Evolutionary conservation across 1,284 basidiomycete species (phyloP), one percentile per base, ranked within the genome.

Genomic region (Heterobasidion annosum): DNA sequence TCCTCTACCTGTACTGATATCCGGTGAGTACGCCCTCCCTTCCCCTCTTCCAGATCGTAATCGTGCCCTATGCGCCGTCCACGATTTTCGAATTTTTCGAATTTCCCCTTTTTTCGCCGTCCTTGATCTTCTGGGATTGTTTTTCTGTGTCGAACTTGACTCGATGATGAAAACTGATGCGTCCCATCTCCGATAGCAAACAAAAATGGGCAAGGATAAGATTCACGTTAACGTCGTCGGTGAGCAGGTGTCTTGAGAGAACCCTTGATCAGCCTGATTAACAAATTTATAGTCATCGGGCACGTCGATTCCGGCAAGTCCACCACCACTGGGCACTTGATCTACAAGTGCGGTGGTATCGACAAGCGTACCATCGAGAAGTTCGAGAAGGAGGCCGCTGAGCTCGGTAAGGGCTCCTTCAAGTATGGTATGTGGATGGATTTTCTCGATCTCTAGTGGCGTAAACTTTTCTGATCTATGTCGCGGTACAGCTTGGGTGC

Each of bases 261-360:
- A 33, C n/a, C 46, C 44, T 15, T 35, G 42, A 19, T 34, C 44
- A 19, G 18, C 56, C 50, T 51, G 54, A 48, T 58, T 54, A 45
- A 53, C 58, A 57, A 9, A 7, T 54, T 1, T 61, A 55, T 75
- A 91, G 93, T 96, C 75, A 94, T 95, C 80, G 92, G 93, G 63
- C 93, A 96, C 81, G 92, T 95, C 88, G 91, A 93, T 79, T 93
- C 91, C 72, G 91, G 96, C 67, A 98, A 98, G 82, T 98, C 95
- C 63, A 99, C 96, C 77, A 99, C 96, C 71, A 99, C 97, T 69
- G 97, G 97, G 67, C 97, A 99, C 83, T 83, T 99, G 79, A 99
- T 99, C 87, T 98, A 98, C 93, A 98, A 99, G 88, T 99, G 96
- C 76, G 96, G 96, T 88, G 97, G 97, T 93, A 99, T 99, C 81